Evolutionary conservation across 78 protist species (phyloP).

Genomic region (Capsaspora owczarzaki): DNA sequence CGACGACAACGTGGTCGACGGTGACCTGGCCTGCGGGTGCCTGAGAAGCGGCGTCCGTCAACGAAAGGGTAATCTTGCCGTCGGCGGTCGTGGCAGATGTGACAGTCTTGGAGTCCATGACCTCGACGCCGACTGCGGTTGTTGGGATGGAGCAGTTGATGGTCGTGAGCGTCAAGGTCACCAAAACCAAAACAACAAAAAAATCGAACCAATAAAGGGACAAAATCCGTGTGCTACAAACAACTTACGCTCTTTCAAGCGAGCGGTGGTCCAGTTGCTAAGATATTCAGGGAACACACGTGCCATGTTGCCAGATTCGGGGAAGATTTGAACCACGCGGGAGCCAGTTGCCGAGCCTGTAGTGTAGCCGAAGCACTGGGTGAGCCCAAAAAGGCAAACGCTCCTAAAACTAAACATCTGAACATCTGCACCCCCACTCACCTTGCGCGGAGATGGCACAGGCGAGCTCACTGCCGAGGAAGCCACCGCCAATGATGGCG

Average conservation of each 20-base stretch:
- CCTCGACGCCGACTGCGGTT: conserved; percentile 7
- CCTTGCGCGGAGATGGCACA: conserved; percentile 30
- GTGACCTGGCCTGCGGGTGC: no score
- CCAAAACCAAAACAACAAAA: no score
- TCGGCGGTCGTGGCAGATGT: conserved; percentile 13
- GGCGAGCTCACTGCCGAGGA: conserved; percentile 75
- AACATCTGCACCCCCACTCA: background rate
- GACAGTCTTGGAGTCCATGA: conserved; percentile 9
- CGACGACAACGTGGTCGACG: conserved; percentile 24
- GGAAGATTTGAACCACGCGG: conserved; percentile 51
- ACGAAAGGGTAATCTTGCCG: background rate
- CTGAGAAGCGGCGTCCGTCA: no score
- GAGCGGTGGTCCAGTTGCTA: conserved; percentile 35
- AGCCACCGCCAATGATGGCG: conserved; percentile 73
- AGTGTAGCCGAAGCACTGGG: background rate
- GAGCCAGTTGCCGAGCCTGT: background rate
- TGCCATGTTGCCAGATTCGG: conserved; percentile 46
- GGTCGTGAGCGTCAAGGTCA: no score
- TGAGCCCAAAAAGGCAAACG: background rate
- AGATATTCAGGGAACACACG: conserved; percentile 46
- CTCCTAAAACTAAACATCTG: background rate
- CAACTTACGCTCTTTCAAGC: no score
- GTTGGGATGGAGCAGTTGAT: no score
- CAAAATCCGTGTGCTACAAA: no score
- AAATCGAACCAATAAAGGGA: no score